These are phyloP conservation scores for Micractinium sp. DNA, from an alignment of 139 green algal genomes.

Conservation along the genomic window DNA sequence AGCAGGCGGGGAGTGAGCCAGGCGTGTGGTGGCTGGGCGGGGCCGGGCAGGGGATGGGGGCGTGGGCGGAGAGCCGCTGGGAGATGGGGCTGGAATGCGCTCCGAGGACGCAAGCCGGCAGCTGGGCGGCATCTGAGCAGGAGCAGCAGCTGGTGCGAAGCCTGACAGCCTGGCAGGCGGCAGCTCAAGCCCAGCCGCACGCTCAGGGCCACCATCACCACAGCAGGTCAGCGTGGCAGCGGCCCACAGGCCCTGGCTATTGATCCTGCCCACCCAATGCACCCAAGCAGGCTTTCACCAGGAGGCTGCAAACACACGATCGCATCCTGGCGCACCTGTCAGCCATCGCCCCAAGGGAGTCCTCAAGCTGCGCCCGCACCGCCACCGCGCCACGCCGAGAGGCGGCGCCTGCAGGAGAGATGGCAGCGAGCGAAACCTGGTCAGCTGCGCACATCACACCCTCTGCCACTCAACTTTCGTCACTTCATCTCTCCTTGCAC, in stretches of 20 bases:
- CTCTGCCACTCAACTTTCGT: no score
- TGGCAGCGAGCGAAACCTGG: neutral
- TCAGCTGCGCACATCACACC: neutral
- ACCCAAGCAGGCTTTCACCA: no score
- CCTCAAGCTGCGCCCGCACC: slow-evolving; percentile 15
- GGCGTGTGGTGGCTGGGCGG: no score
- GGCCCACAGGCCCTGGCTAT: neutral
- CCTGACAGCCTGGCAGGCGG: neutral
- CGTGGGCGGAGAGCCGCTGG: neutral
- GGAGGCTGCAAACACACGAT: no score
- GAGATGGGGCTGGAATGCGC: neutral
- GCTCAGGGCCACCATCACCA: no score
- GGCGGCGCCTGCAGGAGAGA: neutral
- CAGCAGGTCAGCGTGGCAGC: no score
- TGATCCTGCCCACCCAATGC: no score
- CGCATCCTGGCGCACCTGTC: neutral
- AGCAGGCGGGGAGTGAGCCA: no score
- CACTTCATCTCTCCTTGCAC: neutral
- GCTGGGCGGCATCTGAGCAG: neutral
- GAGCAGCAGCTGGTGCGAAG: neutral
- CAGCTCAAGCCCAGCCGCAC: neutral
- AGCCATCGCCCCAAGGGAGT: neutral
- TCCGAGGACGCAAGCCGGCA: neutral
- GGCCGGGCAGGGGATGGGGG: neutral
- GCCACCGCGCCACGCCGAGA: neutral